Conservation (phyloP, 129 eudicot genomes). For the Escallonia rubra region DNA sequence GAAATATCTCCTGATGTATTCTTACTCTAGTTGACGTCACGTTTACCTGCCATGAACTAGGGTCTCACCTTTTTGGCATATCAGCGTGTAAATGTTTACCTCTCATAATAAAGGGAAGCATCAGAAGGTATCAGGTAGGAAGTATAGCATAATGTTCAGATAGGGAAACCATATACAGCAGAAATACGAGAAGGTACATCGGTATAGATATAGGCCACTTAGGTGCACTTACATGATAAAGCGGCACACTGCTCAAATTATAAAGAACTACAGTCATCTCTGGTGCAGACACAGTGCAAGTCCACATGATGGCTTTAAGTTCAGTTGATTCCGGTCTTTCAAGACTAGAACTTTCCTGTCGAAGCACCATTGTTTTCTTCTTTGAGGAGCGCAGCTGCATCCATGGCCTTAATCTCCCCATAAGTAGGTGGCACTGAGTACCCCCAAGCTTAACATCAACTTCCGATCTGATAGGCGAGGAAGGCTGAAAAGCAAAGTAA, state of each 20-base stretch:
- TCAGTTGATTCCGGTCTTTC: constrained; percentile 46
- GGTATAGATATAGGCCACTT: constrained; percentile 23
- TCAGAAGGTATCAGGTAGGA: neutral
- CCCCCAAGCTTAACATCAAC: constrained; percentile 97
- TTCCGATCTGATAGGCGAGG: constrained; percentile 81
- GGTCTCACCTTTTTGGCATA: too few relatives aligned
- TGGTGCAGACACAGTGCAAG: constrained; percentile 96
- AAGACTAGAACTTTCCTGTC: constrained; percentile 33
- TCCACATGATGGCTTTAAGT: constrained; percentile 83
- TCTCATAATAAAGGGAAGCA: neutral
- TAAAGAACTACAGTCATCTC: constrained; percentile 89
- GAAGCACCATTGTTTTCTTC: constrained; percentile 58
- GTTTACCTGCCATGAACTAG: too few relatives aligned
- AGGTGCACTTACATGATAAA: constrained; percentile 94
- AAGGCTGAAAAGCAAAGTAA: constrained; percentile 64
- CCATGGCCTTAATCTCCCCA: constrained; percentile 75
- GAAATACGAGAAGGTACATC: neutral
- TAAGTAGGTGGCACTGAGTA: constrained; percentile 72
- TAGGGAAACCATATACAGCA: neutral
- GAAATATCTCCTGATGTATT: too few relatives aligned
- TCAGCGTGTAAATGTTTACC: too few relatives aligned
- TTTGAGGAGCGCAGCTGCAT: constrained; percentile 52
- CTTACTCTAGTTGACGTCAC: too few relatives aligned
- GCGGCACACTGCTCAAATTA: constrained; percentile 51
- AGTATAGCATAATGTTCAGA: neutral